phyloP scores from a whole-genome alignment of 768 basidiomycete genomes.

The Lyophyllum decastes region DNA sequence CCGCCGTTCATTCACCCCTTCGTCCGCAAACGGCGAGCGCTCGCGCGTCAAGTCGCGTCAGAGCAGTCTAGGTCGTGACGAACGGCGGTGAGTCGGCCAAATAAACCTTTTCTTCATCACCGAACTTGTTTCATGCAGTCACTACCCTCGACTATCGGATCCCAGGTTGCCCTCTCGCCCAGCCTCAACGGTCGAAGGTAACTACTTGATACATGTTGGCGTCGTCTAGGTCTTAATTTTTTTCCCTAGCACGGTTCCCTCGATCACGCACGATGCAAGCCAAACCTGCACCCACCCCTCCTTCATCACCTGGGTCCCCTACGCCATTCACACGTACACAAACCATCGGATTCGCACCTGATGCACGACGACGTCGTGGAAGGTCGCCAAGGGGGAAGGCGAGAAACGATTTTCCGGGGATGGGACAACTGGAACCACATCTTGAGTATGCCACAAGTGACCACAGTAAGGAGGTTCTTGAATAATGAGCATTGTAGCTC shows the following conservation, averaged over 20 bases:
- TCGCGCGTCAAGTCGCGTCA: neutral
- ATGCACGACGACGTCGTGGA: conserved; percentile 26
- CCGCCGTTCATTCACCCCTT: conserved; percentile 21
- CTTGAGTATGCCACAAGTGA: conserved; percentile 7
- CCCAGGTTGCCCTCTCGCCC: conserved; percentile 34
- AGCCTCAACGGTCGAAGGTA: conserved; percentile 26
- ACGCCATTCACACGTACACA: conserved; percentile 37
- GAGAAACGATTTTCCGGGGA: conserved; percentile 10
- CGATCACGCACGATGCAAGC: conserved; percentile 36
- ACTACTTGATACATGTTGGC: neutral
- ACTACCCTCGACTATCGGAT: conserved; percentile 38
- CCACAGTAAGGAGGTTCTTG: conserved; percentile 10
- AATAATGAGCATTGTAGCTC: neutral
- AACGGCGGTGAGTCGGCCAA: neutral
- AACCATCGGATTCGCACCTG: conserved; percentile 40
- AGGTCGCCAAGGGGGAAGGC: conserved; percentile 15
- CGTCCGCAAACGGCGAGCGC: neutral
- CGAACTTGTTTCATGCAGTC: conserved; percentile 2
- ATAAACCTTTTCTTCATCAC: neutral
- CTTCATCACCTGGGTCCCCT: conserved; percentile 6
- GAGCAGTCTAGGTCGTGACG: conserved; percentile 5
- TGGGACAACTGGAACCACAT: conserved; percentile 2
- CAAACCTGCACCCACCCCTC: conserved; percentile 8
- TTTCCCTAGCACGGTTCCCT: conserved; percentile 30
- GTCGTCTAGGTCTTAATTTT: neutral